A percentile compares a stretch with the other conserved stretches of the same genome.
phyloP scores from a whole-genome alignment of 768 basidiomycete species.

The Tulasnella sp. region DNA sequence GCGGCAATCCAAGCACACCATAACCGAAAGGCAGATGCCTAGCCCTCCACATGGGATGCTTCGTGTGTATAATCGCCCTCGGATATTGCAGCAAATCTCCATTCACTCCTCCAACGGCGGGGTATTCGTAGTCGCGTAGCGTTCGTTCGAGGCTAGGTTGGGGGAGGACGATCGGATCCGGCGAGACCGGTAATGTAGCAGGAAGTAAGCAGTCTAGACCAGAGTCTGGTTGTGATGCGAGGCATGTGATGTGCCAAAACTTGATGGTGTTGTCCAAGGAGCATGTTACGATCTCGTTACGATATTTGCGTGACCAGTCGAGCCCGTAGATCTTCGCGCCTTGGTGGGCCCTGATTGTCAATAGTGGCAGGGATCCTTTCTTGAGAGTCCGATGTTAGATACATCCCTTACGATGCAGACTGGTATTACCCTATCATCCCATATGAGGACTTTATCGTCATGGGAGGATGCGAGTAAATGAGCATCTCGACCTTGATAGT shows the following conservation, averaged over 20 bases:
- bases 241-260: constrained; percentile 46
- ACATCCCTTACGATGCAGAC: not conserved
- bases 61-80: constrained; percentile 44
- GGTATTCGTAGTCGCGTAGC: not conserved
- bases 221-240: not conserved
- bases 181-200: not conserved
- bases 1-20: constrained; percentile 78
- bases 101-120: not conserved
- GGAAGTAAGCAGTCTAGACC: not conserved
- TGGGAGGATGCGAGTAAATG: constrained; percentile 87
- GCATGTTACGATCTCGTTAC: constrained; percentile 83
- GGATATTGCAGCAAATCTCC: constrained; percentile 6
- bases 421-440: constrained; percentile 76
- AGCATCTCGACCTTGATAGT: constrained; percentile 40
- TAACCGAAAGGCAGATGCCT: constrained; percentile 84
- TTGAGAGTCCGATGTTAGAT: constrained; percentile 24
- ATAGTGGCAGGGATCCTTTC: constrained; percentile 81
- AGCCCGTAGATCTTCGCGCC: constrained; percentile 91
- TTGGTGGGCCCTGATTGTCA: constrained; percentile 63
- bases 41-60: constrained; percentile 91
- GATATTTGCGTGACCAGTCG: constrained; percentile 74
- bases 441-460: constrained; percentile 73
- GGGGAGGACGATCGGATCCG: not conserved
- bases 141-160: not conserved
- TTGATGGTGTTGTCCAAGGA: constrained; percentile 92